Evolutionary conservation across 441 rosid species (phyloP).

Genomic region (Eutrema salsugineum): DNA sequence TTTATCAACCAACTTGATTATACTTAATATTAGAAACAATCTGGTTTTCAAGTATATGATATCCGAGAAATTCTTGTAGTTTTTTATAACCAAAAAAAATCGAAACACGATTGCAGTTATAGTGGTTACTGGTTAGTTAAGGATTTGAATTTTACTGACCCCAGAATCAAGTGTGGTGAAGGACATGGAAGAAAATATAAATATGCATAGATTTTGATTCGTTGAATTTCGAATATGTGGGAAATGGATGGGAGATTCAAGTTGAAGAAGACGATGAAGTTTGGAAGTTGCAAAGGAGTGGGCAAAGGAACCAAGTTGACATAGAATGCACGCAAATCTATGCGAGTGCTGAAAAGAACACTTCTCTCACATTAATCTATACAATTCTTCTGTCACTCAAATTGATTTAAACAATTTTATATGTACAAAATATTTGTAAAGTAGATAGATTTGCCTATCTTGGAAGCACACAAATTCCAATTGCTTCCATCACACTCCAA

Average conservation of each 20-base stretch:
- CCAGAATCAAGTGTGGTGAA: not conserved
- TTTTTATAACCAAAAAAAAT: not conserved
- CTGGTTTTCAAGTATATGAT: not conserved
- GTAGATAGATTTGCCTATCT: too few species aligned
- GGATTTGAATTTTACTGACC: not conserved
- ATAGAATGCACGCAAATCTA: slow-evolving; percentile 38
- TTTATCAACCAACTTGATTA: slow-evolving; percentile 23
- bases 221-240: not conserved
- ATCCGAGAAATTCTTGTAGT: not conserved
- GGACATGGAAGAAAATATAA: not conserved
- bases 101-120: not conserved
- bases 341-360: slow-evolving; percentile 3
- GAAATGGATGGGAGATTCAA: slow-evolving; percentile 21
- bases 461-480: not conserved
- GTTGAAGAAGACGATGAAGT: slow-evolving; percentile 10
- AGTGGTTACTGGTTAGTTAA: not conserved
- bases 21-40: not conserved
- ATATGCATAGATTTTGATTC: not conserved
- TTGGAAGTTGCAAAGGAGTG: slow-evolving; percentile 11
- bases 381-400: slow-evolving; percentile 11
- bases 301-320: slow-evolving; percentile 24
- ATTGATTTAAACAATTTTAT: too few species aligned
- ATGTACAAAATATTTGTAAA: too few species aligned
- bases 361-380: slow-evolving; percentile 13
- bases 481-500: slow-evolving; percentile 17